Base-by-base conservation (phyloP, 495 filamentous ascomycete genomes). In the Penicillium cinerascens region DNA sequence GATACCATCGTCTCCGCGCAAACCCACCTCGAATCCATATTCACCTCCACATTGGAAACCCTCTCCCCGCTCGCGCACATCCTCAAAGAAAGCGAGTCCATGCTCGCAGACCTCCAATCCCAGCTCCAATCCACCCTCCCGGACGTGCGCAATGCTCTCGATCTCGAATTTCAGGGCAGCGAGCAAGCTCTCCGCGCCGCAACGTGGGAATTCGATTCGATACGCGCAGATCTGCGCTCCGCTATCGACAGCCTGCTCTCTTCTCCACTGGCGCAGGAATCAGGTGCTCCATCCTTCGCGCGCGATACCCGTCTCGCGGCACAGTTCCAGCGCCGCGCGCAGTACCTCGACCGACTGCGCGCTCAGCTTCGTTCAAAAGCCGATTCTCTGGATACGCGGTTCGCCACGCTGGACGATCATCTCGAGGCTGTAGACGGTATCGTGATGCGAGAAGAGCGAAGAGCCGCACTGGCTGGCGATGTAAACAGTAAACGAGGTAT, bases 151-250 rank as follows among this genome's bases (percentile, higher is more conserved):
- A 58, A 75, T 37, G 71, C 71, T 16, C 67, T 76, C 1, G 65
- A 70, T 15, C 71, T 76, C 11, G 74, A 77, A 47, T 76, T 77
- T 52, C 57, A 65, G 41, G 69, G 72, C 45, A 68, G 67, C 55
- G 61, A 66, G 53, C 46, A 63, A 37, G 71, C 73, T 13, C 58
- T 68, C 3, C 64, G 68, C 49, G 51, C 69, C 8, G 70, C 72
- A 16, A 49, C 58, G 0, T 65, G 68, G 57, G 65, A 70, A 56
- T 69, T 75, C 43, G 70, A 73, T 36, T 71, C 70, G 6, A 58
- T 77, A 1, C 65, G 65, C 44, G 66, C 65, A 10, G 74, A 76
- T 47, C 61, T 77, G 1, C 71, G 63, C 52, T 73, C 72, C 9
- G 66, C 72, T 4, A 50, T 76, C 16, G 69, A 74, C 35, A 74